phyloP scores from a whole-genome alignment of 2,329 filamentous ascomycete species.

The Dendryphion nanum region DNA sequence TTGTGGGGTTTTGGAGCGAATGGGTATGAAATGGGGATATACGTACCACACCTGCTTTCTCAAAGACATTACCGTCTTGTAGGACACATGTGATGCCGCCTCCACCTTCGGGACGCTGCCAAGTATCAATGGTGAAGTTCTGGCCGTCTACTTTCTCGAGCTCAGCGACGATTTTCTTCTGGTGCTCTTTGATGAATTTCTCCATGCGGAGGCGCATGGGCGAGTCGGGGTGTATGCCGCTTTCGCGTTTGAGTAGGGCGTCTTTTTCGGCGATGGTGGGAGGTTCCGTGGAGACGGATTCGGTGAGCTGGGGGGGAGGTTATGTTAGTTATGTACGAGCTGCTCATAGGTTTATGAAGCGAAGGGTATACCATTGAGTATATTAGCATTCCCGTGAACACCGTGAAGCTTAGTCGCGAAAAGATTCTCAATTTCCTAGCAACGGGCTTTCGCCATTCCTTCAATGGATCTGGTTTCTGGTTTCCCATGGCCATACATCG shows the following conservation, averaged over 20 bases:
- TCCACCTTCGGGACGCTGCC: conserved; percentile 83
- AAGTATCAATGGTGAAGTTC: conserved; percentile 79
- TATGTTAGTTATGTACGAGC: not conserved
- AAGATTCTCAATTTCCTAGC: conserved; percentile 40
- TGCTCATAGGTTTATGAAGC: too few species aligned
- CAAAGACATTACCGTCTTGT: conserved; percentile 94
- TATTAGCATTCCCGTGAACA: conserved; percentile 53
- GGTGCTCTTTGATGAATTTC: conserved; percentile 89
- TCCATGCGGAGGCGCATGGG: conserved; percentile 99
- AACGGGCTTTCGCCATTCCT: conserved; percentile 34
- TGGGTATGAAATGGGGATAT: too few species aligned
- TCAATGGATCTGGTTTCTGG: conserved; percentile 23
- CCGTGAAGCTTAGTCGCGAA: conserved; percentile 46
- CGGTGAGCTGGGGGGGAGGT: conserved; percentile 22
- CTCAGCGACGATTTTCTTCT: conserved; percentile 79
- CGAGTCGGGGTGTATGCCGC: conserved; percentile 70
- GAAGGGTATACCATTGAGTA: conserved; percentile 59
- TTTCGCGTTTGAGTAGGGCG: conserved; percentile 74
- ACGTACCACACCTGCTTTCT: conserved; percentile 95
- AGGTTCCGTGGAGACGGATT: conserved; percentile 51
- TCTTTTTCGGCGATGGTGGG: conserved; percentile 83
- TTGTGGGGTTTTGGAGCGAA: too few species aligned
- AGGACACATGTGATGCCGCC: conserved; percentile 93
- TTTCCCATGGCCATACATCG: conserved; percentile 14
- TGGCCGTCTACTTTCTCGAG: conserved; percentile 82